A percentile compares a stretch with the other conserved stretches of the same genome.
These are phyloP conservation scores for Fusarium dlaminii DNA, from an alignment of 2,329 filamentous ascomycete species.

Conservation along the genomic window DNA sequence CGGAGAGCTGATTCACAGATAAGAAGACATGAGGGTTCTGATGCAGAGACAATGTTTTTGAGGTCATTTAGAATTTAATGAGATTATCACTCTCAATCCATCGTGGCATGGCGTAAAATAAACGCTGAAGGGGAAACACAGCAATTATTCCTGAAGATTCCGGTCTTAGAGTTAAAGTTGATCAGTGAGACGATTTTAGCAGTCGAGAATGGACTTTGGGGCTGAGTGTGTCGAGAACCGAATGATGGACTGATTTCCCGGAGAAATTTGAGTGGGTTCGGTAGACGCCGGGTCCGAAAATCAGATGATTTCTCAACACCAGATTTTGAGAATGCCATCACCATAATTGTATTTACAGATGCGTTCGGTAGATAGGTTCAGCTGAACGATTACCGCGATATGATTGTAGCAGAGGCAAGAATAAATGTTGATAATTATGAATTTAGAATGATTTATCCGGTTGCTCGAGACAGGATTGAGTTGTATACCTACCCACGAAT, in stretches of 20 bases:
- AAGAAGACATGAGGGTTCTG: background rate
- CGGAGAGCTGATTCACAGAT: background rate
- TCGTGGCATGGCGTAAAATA: background rate
- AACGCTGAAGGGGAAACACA: background rate
- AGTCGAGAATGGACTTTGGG: background rate
- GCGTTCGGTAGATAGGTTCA: background rate
- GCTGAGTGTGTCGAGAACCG: slow-evolving; percentile 2
- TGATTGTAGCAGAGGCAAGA: accelerated
- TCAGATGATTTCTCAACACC: slow-evolving; percentile 13
- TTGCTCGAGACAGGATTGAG: background rate
- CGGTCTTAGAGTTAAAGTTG: background rate
- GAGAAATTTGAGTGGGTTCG: slow-evolving; percentile 18
- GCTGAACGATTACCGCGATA: accelerated
- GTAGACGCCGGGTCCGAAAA: slow-evolving; percentile 25
- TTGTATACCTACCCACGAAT: background rate
- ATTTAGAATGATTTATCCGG: background rate
- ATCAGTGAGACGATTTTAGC: background rate
- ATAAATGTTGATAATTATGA: accelerated
- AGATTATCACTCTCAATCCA: background rate
- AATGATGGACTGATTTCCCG: slow-evolving; percentile 25
- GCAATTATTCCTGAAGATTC: background rate
- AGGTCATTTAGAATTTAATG: background rate
- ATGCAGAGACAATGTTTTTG: background rate
- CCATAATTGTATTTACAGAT: background rate
- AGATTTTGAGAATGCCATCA: background rate